These are phyloP conservation scores for Atkinsonella texensis DNA, from an alignment of 2,329 filamentous ascomycete genomes.

Conservation along the genomic window DNA sequence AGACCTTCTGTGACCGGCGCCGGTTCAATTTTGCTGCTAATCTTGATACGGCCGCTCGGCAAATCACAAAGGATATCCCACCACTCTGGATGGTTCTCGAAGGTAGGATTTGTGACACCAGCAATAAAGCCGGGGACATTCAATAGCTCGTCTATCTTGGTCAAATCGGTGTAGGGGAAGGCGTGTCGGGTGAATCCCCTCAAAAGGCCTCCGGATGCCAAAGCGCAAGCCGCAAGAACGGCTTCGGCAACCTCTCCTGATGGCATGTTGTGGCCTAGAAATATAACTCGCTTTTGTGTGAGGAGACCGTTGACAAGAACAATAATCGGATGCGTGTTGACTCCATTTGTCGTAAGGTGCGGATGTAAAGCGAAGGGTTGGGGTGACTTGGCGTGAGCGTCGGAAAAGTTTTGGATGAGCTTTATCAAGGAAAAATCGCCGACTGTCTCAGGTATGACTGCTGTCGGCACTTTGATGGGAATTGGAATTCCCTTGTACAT, in stretches of 20 bases:
- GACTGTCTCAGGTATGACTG: conserved; percentile 87
- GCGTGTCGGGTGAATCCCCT: conserved; percentile 91
- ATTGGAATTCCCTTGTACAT: conserved; percentile 95
- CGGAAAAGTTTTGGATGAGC: conserved; percentile 87
- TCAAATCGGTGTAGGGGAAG: conserved; percentile 95
- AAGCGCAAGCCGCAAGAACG: conserved; percentile 90
- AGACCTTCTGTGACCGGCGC: conserved; percentile 76
- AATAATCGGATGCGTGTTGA: conserved; percentile 85
- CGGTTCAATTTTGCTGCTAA: conserved; percentile 75
- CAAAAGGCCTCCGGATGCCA: conserved; percentile 85
- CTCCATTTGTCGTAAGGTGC: conserved; percentile 85
- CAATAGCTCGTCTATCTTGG: conserved; percentile 91
- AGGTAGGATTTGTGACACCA: conserved; percentile 93
- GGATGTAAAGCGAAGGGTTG: conserved; percentile 79
- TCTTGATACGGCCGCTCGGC: conserved; percentile 84
- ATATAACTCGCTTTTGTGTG: conserved; percentile 93
- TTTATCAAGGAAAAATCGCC: conserved; percentile 97
- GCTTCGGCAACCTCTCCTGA: conserved; percentile 95
- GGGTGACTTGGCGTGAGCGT: conserved; percentile 67
- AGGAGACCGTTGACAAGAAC: conserved; percentile 88
- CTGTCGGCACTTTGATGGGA: conserved; percentile 90
- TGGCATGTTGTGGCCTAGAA: conserved; percentile 87
- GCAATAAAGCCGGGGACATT: conserved; percentile 97
- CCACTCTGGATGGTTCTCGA: conserved; percentile 91
- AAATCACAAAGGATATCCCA: conserved; percentile 96